phyloP scores from a whole-genome alignment of 1,284 basidiomycete species.

The Sanguinoderma infundibulare region DNA sequence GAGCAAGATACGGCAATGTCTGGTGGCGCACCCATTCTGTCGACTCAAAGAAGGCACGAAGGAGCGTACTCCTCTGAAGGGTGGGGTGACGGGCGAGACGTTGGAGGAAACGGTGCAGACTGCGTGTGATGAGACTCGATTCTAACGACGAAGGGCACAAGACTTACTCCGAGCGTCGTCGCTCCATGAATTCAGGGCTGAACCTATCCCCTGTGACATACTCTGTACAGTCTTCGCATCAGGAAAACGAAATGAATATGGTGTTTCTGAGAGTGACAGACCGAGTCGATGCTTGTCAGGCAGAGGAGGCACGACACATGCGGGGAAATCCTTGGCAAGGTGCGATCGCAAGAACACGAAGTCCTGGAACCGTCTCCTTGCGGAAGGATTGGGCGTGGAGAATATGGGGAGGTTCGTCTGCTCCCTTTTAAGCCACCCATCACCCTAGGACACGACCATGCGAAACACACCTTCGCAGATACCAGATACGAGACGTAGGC shows the following conservation, averaged over 20 bases:
- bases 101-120: constrained; percentile 92
- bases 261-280: constrained; percentile 45
- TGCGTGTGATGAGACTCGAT: constrained; percentile 37
- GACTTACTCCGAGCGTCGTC: constrained; percentile 85
- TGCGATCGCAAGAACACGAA: constrained; percentile 94
- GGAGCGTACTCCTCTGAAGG: constrained; percentile 88
- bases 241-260: neutral
- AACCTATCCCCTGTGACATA: constrained; percentile 98
- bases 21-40: constrained; percentile 88
- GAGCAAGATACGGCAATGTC: neutral
- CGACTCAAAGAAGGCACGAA: constrained; percentile 93
- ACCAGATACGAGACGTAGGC: constrained; percentile 96
- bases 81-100: constrained; percentile 92
- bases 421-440: neutral
- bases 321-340: constrained; percentile 91
- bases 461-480: constrained; percentile 74
- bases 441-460: neutral
- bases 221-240: constrained; percentile 52
- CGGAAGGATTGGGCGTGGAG: constrained; percentile 70
- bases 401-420: constrained; percentile 87
- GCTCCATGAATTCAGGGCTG: constrained; percentile 95
- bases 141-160: constrained; percentile 1
- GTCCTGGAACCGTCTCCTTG: constrained; percentile 93
- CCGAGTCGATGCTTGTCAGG: constrained; percentile 97
- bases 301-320: constrained; percentile 93